Evolutionary conservation across 345 rosid species (phyloP), one percentile per base, ranked within the genome.

Genomic region (Euphorbia peplus): DNA sequence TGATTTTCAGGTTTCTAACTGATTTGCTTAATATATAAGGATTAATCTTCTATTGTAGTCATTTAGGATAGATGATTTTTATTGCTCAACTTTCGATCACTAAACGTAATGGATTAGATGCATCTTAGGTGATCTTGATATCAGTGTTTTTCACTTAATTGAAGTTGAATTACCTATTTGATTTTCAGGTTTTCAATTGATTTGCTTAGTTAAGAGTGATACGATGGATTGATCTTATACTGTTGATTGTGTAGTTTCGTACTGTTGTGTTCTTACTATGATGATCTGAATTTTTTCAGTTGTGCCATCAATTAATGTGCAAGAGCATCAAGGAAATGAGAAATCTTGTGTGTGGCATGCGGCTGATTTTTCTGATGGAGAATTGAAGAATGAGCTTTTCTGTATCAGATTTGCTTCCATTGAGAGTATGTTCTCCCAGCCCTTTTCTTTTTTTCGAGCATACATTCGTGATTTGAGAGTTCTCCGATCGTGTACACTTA

Each of bases 341-440:
- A 89, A 89, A 71, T 89, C 95, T 0, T 87, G 91, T 67, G 85
- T 89, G 5, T 89, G 91, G 95, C 91, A 87, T 28, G 91, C 91
- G 2, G 61, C 80, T 51, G 91, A 89, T 77, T 89, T 82, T 60
- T 88, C 91, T 22, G 91, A 87, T 68, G 88, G 89, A 10, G 91
- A 86, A 80, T 70, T 88, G 83, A 88, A 86, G 75, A 83, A 90
- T 55, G 95, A 88, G 78, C 83, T 84, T 39, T 86, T 90, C 84
- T 90, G 96, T 78, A 88, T 92, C 69, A 80, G 89, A 11, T 92
- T 92, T 71, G 83, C 81, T 4, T 86, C 91, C 0, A 63, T 86
- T 50, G 90, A 90, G 70, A 84, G 96, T 90, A 76, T 80, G 91
- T 83, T 1, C 25, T 1, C 26, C 18, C 18, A 2, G 0, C 52